Base-by-base conservation (phyloP, 2,329 filamentous ascomycete genomes). In the Nigrograna mackinnonii region DNA sequence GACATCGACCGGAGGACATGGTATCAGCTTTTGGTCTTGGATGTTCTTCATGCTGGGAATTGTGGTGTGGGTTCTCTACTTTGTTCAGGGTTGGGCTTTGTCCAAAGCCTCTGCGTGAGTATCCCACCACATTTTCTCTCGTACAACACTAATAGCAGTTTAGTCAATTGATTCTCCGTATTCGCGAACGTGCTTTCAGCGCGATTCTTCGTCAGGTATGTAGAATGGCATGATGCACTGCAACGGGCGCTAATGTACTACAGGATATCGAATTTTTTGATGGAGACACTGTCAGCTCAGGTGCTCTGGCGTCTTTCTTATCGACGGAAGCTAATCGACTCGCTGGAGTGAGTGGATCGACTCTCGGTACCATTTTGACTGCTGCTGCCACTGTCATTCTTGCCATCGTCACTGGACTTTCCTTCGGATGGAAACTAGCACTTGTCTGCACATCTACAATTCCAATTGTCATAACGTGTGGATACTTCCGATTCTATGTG, bases 221-320 rank as follows among this genome's bases (percentile, higher is more conserved):
- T 32, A n/a, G 6, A n/a, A 35, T 28, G 11, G 3, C n/a, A n/a
- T n/a, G n/a, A n/a, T n/a, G n/a, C n/a, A n/a, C n/a, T n/a, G n/a
- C n/a, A n/a, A n/a, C n/a, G n/a, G n/a, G n/a, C n/a, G n/a, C n/a
- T n/a, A n/a, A n/a, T n/a, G n/a, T n/a, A n/a, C n/a, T n/a, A 7
- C 90, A 96, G 68, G 94, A 97, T 47, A 92, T 97, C 42, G 78
- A 85, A 26, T 97, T 92, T 68, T 99, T 96, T 55, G 94, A 97
- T 66, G 79, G 78, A 31, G 91, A 96, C 46, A 87, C 94, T 64
- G 95, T 97, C 63, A 91, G 88, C 6, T 86, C 91, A 3, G 94
- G 94, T 53, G 87, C 91, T 2, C 75, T 99, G 57, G 96, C 91
- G 1, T 77, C 80, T 4, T 76, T 80, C 9, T 68, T 83, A 0